phyloP scores from a whole-genome alignment of 202 grass and related monocot species.

The Bolboschoenoplectus hybrid region DNA sequence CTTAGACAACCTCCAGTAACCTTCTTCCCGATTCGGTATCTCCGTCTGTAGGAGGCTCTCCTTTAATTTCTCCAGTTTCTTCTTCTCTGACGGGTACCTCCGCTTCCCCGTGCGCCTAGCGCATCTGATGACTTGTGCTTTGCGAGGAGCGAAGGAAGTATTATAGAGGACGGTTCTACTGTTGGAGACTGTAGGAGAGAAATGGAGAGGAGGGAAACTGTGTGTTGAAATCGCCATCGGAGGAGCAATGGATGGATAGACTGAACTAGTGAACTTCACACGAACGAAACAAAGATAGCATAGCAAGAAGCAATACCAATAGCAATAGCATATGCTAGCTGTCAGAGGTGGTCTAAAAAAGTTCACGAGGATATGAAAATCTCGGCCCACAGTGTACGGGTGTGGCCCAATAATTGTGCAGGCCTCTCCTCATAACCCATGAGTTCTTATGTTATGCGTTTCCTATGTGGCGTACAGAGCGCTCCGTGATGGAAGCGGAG shows the following conservation, averaged over 20 bases:
- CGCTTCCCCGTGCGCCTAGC: constrained; percentile 80
- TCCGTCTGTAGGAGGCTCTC: constrained; percentile 52
- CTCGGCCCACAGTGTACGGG: background rate
- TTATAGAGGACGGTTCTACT: background rate
- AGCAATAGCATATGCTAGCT: background rate
- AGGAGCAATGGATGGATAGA: constrained; percentile 12
- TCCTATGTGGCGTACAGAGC: no score
- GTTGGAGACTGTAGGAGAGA: constrained; percentile 28
- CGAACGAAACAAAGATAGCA: background rate
- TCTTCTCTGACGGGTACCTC: constrained; percentile 96
- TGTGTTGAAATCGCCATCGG: constrained; percentile 38
- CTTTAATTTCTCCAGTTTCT: constrained; percentile 55
- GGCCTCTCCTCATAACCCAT: background rate
- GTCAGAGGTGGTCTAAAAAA: background rate
- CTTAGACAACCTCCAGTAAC: constrained; percentile 85
- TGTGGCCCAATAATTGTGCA: background rate
- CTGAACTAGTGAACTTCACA: background rate
- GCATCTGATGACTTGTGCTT: constrained; percentile 49
- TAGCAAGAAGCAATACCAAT: background rate
- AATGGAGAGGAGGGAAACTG: constrained; percentile 27
- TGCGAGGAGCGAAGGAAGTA: constrained; percentile 33
- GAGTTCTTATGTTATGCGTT: background rate
- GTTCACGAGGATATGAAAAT: background rate
- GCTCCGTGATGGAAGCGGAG: no score
- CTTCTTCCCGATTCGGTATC: constrained; percentile 54